phyloP scores from a whole-genome alignment of 768 basidiomycete species.

The Cystofilobasidium capitatum region DNA sequence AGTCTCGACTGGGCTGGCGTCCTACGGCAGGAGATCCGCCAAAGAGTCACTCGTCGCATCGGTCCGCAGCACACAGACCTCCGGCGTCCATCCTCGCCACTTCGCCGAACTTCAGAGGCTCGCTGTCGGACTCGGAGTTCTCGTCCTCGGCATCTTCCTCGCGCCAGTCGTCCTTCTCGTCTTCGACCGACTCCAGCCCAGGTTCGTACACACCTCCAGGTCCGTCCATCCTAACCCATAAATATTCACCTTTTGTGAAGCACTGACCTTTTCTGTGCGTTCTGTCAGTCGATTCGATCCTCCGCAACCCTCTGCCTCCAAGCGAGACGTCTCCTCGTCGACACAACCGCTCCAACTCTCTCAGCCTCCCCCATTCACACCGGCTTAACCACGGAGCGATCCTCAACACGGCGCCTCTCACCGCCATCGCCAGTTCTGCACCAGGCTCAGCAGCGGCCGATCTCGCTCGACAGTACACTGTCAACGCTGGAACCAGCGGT shows the following conservation, averaged over 20 bases:
- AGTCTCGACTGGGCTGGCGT: background rate
- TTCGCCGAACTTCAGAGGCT: background rate
- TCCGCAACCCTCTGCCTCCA: background rate
- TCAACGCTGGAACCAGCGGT: background rate
- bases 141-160: background rate
- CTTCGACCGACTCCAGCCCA: background rate
- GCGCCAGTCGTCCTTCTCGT: slow-evolving; percentile 4
- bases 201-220: background rate
- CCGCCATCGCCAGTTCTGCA: background rate
- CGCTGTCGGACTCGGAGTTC: background rate
- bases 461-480: background rate
- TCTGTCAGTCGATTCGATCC: background rate
- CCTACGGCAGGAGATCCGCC: background rate
- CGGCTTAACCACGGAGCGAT: background rate
- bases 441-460: background rate
- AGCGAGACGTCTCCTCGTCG: background rate
- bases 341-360: background rate
- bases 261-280: too few relatives aligned
- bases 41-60: background rate
- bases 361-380: background rate
- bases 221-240: background rate
- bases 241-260: too few relatives aligned
- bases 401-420: background rate
- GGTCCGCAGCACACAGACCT: background rate
- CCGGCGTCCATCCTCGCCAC: slow-evolving; percentile 7